Conservation (phyloP, 345 rosid species). For the Hypericum perforatum region DNA sequence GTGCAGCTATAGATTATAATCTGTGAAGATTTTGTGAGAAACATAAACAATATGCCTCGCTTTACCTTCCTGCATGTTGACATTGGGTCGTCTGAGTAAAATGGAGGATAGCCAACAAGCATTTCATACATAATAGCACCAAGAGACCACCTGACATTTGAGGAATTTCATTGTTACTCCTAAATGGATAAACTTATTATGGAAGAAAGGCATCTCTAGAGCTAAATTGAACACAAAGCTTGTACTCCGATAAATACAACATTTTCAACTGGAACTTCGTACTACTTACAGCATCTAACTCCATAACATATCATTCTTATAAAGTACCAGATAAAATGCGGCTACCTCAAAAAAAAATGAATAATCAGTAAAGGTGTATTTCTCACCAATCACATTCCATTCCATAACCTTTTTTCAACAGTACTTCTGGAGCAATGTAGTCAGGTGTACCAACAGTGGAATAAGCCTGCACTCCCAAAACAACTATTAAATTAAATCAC, state of each 20-base stretch:
- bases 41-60: not conserved
- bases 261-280: no score
- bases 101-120: constrained; percentile 95
- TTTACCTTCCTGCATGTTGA: constrained; percentile 84
- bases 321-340: no score
- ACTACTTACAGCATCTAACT: no score
- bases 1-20: no score
- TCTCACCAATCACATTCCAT: constrained; percentile 12
- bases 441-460: constrained; percentile 12
- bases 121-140: constrained; percentile 97
- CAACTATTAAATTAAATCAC: not conserved
- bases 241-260: no score
- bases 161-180: no score
- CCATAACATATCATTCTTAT: no score
- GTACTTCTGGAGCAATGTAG: constrained; percentile 11
- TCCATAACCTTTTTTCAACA: constrained; percentile 9
- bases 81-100: constrained; percentile 98
- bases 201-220: no score
- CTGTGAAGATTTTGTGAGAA: not conserved
- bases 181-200: no score
- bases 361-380: not conserved
- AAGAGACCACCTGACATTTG: constrained; percentile 73
- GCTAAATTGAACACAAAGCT: no score
- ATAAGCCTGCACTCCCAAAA: constrained; percentile 5
- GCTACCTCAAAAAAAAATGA: no score